Conservation (phyloP, 306 rosid genomes). For the Sindora glabra region DNA sequence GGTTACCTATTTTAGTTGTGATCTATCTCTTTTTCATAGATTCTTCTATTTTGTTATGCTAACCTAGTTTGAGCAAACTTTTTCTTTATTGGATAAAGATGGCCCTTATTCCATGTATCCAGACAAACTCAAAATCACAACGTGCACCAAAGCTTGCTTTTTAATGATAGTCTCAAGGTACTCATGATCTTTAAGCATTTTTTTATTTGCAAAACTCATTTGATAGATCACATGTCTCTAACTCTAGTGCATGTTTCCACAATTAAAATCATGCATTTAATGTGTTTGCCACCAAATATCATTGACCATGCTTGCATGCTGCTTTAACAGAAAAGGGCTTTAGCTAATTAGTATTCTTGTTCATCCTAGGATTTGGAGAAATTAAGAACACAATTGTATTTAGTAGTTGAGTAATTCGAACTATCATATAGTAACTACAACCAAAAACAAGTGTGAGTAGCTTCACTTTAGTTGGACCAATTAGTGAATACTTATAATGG, state of each 20-base stretch:
- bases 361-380: constrained; percentile 84
- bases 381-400: constrained; percentile 75
- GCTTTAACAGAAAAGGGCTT: neutral
- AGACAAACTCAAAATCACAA: constrained; percentile 67
- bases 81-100: constrained; percentile 40
- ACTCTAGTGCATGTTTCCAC: neutral
- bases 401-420: constrained; percentile 95
- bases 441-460: constrained; percentile 85
- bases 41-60: neutral
- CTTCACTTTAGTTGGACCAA: constrained; percentile 3
- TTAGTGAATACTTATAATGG: neutral
- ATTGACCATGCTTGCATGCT: neutral
- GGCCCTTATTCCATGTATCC: constrained; percentile 40
- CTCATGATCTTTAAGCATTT: neutral
- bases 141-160: constrained; percentile 90
- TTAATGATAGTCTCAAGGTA: constrained; percentile 93
- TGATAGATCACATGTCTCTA: neutral
- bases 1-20: constrained; percentile 17
- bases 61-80: neutral
- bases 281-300: neutral
- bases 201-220: neutral
- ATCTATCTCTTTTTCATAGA: constrained; percentile 8
- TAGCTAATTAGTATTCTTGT: neutral
- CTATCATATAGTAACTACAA: constrained; percentile 83
- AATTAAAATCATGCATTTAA: neutral